A percentile compares a stretch with the other conserved stretches of the same genome.
Conservation (phyloP, 2,329 filamentous ascomycete species). For the Alternaria viburni region DNA sequence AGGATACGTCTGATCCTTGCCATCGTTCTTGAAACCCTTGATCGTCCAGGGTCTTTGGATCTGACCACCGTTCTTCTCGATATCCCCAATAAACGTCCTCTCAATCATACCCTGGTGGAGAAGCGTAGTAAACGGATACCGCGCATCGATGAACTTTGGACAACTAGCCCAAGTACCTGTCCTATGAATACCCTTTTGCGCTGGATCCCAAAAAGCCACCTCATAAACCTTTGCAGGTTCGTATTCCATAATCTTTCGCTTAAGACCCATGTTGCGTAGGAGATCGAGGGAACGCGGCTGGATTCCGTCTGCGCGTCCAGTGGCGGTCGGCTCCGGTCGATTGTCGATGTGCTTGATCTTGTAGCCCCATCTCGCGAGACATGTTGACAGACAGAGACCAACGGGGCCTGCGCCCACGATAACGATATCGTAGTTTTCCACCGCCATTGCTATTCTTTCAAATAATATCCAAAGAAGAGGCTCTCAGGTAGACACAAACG, state of each 20-base stretch:
- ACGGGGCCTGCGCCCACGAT: conserved; percentile 90
- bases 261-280: conserved; percentile 86
- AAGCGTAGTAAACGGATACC: conserved; percentile 68
- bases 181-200: conserved; percentile 60
- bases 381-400: conserved; percentile 85
- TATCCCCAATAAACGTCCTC: conserved; percentile 66
- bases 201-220: conserved; percentile 70
- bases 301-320: conserved; percentile 88
- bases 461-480: not conserved
- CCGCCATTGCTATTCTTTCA: conserved; percentile 14
- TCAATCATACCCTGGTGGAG: conserved; percentile 69
- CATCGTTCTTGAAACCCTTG: conserved; percentile 66
- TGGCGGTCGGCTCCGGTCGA: conserved; percentile 80
- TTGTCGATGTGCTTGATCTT: conserved; percentile 96
- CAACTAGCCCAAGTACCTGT: conserved; percentile 83
- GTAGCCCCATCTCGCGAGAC: conserved; percentile 90
- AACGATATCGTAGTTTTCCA: conserved; percentile 70
- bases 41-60: conserved; percentile 69
- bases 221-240: conserved; percentile 85
- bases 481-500: not conserved
- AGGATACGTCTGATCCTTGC: conserved; percentile 71
- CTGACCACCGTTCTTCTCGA: conserved; percentile 63
- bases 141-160: conserved; percentile 76
- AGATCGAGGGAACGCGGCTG: conserved; percentile 89
- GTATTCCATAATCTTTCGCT: conserved; percentile 85